Evolutionary conservation across 257 asterid genomes (phyloP).

Genomic region (Anisodus tanguticus): DNA sequence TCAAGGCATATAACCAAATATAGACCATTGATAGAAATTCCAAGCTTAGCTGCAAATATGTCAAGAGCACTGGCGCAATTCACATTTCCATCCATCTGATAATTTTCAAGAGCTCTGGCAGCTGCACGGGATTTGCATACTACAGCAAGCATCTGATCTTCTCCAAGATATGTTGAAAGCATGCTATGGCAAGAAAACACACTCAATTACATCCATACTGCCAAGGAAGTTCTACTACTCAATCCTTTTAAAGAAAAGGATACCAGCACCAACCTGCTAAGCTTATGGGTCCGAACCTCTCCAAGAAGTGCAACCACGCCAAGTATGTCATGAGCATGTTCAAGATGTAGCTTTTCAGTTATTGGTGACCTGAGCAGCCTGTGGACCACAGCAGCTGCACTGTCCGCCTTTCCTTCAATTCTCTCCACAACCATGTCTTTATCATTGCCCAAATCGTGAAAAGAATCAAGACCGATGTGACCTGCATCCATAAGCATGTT

Average conservation of each 20-base stretch:
- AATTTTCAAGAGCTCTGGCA: constrained; percentile 43
- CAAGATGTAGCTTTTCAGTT: constrained; percentile 22
- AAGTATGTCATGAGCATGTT: constrained; percentile 39
- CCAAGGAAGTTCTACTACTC: background rate
- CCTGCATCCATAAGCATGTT: constrained; percentile 39
- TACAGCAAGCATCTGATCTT: constrained; percentile 64
- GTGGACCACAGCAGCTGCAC: constrained; percentile 60
- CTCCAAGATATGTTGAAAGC: constrained; percentile 61
- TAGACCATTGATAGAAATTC: constrained; percentile 40
- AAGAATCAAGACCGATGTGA: constrained; percentile 34
- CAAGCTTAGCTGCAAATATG: constrained; percentile 41
- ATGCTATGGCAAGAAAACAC: constrained; percentile 41
- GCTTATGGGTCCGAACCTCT: constrained; percentile 46
- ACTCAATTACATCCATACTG: background rate
- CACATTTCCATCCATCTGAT: constrained; percentile 27
- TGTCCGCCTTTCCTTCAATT: constrained; percentile 42
- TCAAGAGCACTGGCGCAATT: constrained; percentile 32
- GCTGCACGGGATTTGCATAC: constrained; percentile 54
- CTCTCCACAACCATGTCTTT: constrained; percentile 33
- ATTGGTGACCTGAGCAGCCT: constrained; percentile 35
- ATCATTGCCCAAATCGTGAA: constrained; percentile 22
- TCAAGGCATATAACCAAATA: constrained; percentile 56
- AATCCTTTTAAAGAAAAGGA: background rate
- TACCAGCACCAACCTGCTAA: constrained; percentile 60
- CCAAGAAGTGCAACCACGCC: constrained; percentile 76